Evolutionary conservation across 2,329 filamentous ascomycete genomes (phyloP), one percentile per base, ranked within the genome.

Genomic region (Leptographium flavum): DNA sequence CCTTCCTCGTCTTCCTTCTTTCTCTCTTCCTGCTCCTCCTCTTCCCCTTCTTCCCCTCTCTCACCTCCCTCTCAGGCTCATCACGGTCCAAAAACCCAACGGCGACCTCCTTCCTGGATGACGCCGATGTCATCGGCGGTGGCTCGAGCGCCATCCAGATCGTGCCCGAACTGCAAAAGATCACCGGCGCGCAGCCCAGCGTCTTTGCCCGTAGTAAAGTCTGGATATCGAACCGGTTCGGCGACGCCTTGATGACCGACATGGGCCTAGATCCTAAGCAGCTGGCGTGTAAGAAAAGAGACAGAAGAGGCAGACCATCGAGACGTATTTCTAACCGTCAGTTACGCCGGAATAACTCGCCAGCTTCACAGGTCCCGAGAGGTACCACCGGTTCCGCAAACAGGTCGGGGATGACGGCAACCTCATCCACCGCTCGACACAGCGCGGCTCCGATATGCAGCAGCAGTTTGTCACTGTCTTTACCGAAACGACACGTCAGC

Each of bases 231-330:
- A 56, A 55, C 44, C 58, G 64, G 27, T 67, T 60, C 11, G 61
- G 61, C 50, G 54, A 55, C 21, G 62, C 66, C 49, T 64, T 71
- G 58, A 47, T 55, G 6, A 42, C 55, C 37, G 57, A 64, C 47
- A 68, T 65, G 64, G 28, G 21, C n/a, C 33, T 52, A 22, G 46
- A 45, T 3, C 58, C 68, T 10, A 59, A 65, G 64, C 13, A 56
- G 56, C 35, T 73, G 66, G 58, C 58, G 60, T 3, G 63, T 37
- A 32, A 13, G 17, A 19, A 21, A 17, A 21, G 13, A 19, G 6
- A 35, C 5, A 17, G 10, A 14, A 37, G 11, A 23, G 13, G 21
- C 35, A 23, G 5, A 36, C n/a, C n/a, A n/a, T n/a, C n/a, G n/a
- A n/a, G n/a, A n/a, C n/a, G n/a, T n/a, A 28, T 11, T 3, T 8